These are phyloP conservation scores for Colletotrichum liaoningense DNA, from an alignment of 2,329 filamentous ascomycete genomes.

Conservation along the genomic window DNA sequence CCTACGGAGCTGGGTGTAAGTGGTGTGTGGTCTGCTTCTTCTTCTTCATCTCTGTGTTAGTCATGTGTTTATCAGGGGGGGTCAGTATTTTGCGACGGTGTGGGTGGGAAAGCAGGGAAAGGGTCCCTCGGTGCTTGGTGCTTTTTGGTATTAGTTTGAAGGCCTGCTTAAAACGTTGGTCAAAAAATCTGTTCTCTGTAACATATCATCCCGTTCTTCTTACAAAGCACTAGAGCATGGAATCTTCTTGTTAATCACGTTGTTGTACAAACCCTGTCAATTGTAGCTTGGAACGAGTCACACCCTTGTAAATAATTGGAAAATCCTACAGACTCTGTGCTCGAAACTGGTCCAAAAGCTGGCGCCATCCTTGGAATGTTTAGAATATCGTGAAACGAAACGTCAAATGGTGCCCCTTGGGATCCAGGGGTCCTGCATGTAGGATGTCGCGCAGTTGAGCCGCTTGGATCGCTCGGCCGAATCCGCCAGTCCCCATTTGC, in stretches of 20 bases:
- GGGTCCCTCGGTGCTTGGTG: not conserved
- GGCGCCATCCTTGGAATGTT: constrained; percentile 8
- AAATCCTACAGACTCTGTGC: not conserved
- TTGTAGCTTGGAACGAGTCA: not conserved
- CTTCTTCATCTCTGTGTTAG: not conserved
- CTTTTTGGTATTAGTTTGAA: constrained; percentile 10
- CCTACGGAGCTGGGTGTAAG: not conserved
- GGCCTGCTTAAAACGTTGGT: constrained; percentile 19
- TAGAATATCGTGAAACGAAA: constrained; percentile 31
- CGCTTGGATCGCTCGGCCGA: constrained; percentile 27
- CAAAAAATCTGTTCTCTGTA: constrained; percentile 25
- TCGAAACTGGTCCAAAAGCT: constrained; percentile 8
- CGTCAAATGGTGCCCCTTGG: not conserved
- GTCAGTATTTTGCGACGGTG: not conserved
- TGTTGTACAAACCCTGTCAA: not conserved
- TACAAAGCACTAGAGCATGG: constrained; percentile 3
- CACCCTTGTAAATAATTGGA: constrained; percentile 6
- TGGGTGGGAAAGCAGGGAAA: not conserved
- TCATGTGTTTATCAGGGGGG: constrained; percentile 14
- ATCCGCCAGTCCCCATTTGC: constrained; percentile 11
- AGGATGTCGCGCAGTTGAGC: not conserved
- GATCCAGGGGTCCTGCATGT: constrained; percentile 5
- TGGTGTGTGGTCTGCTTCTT: not conserved
- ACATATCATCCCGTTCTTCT: constrained; percentile 13
- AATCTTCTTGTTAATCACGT: not conserved